phyloP scores from a whole-genome alignment of 208 protist genomes.

The Crithidia mellificae region DNA sequence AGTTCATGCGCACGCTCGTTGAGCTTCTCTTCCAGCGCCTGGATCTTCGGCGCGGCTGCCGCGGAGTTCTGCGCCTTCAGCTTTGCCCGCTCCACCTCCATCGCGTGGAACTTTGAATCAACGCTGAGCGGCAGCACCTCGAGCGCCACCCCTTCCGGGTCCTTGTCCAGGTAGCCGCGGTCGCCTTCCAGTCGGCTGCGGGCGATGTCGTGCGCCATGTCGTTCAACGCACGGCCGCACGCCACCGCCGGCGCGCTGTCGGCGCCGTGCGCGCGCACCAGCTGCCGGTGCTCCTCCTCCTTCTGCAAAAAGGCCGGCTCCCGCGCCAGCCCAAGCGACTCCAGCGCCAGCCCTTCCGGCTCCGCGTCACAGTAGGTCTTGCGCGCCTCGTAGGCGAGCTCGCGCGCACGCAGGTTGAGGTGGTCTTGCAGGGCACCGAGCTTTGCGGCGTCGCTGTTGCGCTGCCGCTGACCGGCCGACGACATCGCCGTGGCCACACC shows the following conservation, averaged over 20 bases:
- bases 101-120: slow-evolving; percentile 43
- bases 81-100: slow-evolving; percentile 59
- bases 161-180: slow-evolving; percentile 37
- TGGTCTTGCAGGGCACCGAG: slow-evolving; percentile 23
- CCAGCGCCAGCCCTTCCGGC: slow-evolving; percentile 55
- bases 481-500: slow-evolving; percentile 20
- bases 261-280: slow-evolving; percentile 5
- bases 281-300: slow-evolving; percentile 21
- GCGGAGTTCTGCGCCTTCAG: slow-evolving; percentile 36
- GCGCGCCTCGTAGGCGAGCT: slow-evolving; percentile 60
- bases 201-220: slow-evolving; percentile 41
- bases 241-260: slow-evolving; percentile 24
- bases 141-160: slow-evolving; percentile 48
- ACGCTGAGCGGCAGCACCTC: slow-evolving; percentile 32
- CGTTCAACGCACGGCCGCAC: slow-evolving; percentile 42
- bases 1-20: slow-evolving; percentile 65
- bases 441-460: slow-evolving; percentile 23
- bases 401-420: slow-evolving; percentile 63
- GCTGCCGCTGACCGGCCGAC: slow-evolving; percentile 11
- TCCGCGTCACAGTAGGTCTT: slow-evolving; percentile 43
- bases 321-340: slow-evolving; percentile 29
- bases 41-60: slow-evolving; percentile 20
- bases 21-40: slow-evolving; percentile 53
- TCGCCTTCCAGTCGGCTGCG: slow-evolving; percentile 30
- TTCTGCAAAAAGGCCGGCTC: slow-evolving; percentile 17